Conservation (phyloP, 495 filamentous ascomycete genomes). For the Annulohypoxylon stygium region DNA sequence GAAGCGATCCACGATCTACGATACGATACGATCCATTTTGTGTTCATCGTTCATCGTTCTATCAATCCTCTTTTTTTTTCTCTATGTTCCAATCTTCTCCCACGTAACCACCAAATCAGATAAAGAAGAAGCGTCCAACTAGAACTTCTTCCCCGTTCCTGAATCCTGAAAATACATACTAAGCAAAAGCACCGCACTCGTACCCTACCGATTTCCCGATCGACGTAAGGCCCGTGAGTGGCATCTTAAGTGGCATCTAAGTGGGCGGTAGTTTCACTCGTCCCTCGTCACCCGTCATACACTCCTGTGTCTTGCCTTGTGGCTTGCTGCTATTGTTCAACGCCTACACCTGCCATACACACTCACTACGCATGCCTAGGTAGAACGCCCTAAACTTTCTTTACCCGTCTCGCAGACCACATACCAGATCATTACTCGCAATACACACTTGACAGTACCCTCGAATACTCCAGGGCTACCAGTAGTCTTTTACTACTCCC, state of each 20-base stretch:
- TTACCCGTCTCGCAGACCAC: constrained; percentile 15
- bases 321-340: constrained; percentile 32
- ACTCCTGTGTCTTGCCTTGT: constrained; percentile 37
- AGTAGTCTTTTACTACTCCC: constrained; percentile 3
- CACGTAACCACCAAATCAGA: neutral
- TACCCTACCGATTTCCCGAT: constrained; percentile 7
- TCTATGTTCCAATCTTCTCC: neutral
- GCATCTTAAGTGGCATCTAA: constrained; percentile 21
- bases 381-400: constrained; percentile 11
- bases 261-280: constrained; percentile 35
- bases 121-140: neutral
- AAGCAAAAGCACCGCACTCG: too few relatives aligned
- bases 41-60: neutral
- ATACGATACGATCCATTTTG: neutral
- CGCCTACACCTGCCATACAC: constrained; percentile 2
- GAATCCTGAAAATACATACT: neutral
- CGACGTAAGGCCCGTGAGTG: constrained; percentile 25
- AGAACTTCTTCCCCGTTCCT: neutral
- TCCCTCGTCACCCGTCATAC: constrained; percentile 21
- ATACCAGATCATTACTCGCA: constrained; percentile 12
- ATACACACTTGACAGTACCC: neutral
- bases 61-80: constrained; percentile 3
- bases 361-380: constrained; percentile 1
- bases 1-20: neutral
- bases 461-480: too few relatives aligned